Base-by-base conservation (phyloP, 345 rosid genomes). In the Cardamine occulta region DNA sequence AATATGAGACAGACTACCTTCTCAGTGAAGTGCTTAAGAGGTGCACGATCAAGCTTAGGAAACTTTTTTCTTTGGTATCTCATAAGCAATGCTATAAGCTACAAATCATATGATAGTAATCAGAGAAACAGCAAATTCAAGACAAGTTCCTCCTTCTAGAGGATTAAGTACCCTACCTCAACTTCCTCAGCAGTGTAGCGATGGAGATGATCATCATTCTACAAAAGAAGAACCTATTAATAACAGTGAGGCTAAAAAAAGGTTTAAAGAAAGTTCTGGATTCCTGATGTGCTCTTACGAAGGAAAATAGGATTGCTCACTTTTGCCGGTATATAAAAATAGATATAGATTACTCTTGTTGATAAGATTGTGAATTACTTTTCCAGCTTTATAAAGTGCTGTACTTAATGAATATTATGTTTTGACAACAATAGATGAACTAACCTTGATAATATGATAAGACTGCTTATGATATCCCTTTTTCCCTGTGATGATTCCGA, bases 391-490 rank as follows among this genome's bases (percentile, higher is more conserved):
- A 17, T 26, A 44, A 66, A 42, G 18, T 15, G 26, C 10, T 26
- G 48, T 53, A 40, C 28, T 59, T 37, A 9, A 52, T 57, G 23
- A 26, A 62, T n/a, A 23, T 21, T 1, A 18, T 47, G 3, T 32
- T 17, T 51, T 62, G 10, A 44, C 80, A 64, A 31, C 9, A 21
- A 57, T 26, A 2, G 48, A 45, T 63, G 52, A 64, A 65, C 80
- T 35, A 78, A 90, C 91, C 87, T 77, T 84, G 68, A 88, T 81
- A 54, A 90, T 88, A 57, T 57, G 80, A 75, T 79, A 85, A 28
- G 93, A 85, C 82, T 85, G 85, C 86, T 88, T 88, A 73, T 90
- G 96, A 69, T 90, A 88, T 70, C 93, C 90, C 80, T 82, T 88
- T 82, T 84, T 83, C 78, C 91, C 79, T 60, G 76, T 68, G 73